These are phyloP conservation scores for Infundibulicybe gibba DNA, from an alignment of 768 basidiomycete genomes.

Conservation along the genomic window DNA sequence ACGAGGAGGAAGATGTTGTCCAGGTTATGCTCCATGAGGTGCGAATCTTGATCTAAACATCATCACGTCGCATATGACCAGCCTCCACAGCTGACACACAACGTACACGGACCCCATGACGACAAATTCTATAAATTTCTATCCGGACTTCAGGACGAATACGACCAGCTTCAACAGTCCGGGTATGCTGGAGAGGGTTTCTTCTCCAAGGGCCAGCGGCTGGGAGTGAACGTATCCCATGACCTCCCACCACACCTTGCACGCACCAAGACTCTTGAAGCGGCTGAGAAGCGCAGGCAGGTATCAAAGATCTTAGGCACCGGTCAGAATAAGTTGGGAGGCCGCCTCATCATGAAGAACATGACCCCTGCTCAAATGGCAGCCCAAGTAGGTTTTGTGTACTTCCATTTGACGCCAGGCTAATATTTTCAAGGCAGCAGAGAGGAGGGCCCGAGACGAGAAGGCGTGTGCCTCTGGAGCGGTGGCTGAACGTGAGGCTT, in stretches of 20 bases:
- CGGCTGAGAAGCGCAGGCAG: slow-evolving; percentile 71
- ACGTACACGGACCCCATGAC: slow-evolving; percentile 87
- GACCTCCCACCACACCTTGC: slow-evolving; percentile 65
- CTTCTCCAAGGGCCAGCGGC: slow-evolving; percentile 63
- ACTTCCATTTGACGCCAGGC: slow-evolving; percentile 1
- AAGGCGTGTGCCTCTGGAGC: slow-evolving; percentile 68
- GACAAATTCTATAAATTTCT: slow-evolving; percentile 78
- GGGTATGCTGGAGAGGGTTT: slow-evolving; percentile 95
- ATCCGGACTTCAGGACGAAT: slow-evolving; percentile 77
- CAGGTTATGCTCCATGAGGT: slow-evolving; percentile 92
- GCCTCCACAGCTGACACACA: slow-evolving; percentile 71
- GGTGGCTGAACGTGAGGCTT: slow-evolving; percentile 54
- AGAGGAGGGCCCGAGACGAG: slow-evolving; percentile 70
- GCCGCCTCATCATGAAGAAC: slow-evolving; percentile 28
- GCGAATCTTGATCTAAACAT: slow-evolving; percentile 3
- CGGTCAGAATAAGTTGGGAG: slow-evolving; percentile 62
- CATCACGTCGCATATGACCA: background rate
- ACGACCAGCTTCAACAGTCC: slow-evolving; percentile 68
- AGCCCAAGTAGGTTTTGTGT: slow-evolving; percentile 47
- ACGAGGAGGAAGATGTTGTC: slow-evolving; percentile 71
- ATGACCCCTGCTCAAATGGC: slow-evolving; percentile 70
- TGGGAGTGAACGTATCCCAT: slow-evolving; percentile 69
- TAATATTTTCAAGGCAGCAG: slow-evolving; percentile 66
- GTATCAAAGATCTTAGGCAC: slow-evolving; percentile 40
- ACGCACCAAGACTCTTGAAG: slow-evolving; percentile 65